Percentiles rank a stretch among this genome's conserved stretches.
These are phyloP conservation scores for Annulohypoxylon stygium DNA, from an alignment of 495 filamentous ascomycete species.

Conservation along the genomic window DNA sequence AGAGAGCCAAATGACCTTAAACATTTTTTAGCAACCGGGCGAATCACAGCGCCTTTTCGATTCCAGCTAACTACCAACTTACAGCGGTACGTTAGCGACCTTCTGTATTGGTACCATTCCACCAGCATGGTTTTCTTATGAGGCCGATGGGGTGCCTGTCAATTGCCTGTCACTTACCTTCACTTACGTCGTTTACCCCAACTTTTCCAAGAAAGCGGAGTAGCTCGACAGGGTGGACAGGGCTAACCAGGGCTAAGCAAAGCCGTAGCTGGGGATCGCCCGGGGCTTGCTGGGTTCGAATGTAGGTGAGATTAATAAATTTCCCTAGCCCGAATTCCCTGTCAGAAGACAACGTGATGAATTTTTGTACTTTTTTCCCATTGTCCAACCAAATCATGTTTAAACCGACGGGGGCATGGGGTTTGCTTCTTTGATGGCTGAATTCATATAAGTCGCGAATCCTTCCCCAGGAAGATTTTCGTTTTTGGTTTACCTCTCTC, in stretches of 20 bases:
- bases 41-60: slow-evolving; percentile 22
- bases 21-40: slow-evolving; percentile 23
- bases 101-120: slow-evolving; percentile 43
- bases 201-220: slow-evolving; percentile 54
- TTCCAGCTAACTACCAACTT: slow-evolving; percentile 24
- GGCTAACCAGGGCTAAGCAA: background rate
- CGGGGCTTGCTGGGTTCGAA: slow-evolving; percentile 36
- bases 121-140: slow-evolving; percentile 43
- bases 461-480: slow-evolving; percentile 29
- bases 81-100: slow-evolving; percentile 27
- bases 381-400: slow-evolving; percentile 48
- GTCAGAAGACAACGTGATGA: slow-evolving; percentile 41
- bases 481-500: slow-evolving; percentile 14
- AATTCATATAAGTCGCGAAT: slow-evolving; percentile 47
- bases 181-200: slow-evolving; percentile 49
- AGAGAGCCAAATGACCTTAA: slow-evolving; percentile 27
- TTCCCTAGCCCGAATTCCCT: slow-evolving; percentile 37
- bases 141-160: slow-evolving; percentile 22
- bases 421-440: slow-evolving; percentile 42
- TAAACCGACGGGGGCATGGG: slow-evolving; percentile 31
- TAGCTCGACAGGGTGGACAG: slow-evolving; percentile 42
- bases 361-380: slow-evolving; percentile 27
- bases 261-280: slow-evolving; percentile 45
- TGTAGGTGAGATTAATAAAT: slow-evolving; percentile 51
- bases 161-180: background rate